phyloP scores from a whole-genome alignment of 2,329 filamentous ascomycete species.

The Botrytis medusae region DNA sequence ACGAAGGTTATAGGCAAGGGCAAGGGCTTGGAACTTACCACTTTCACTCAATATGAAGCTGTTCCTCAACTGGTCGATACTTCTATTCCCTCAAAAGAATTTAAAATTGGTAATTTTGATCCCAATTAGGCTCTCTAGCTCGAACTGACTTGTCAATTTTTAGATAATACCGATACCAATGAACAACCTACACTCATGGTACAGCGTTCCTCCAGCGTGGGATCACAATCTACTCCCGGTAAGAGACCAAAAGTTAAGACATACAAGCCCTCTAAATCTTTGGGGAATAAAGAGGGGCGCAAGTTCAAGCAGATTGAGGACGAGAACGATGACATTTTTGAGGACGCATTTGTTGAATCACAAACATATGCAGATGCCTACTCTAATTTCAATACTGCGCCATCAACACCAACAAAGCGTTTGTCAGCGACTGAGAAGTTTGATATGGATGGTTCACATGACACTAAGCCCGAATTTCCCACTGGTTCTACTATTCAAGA shows the following conservation, averaged over 20 bases:
- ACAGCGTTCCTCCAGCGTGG: background rate
- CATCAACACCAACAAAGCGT: constrained; percentile 8
- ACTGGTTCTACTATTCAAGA: constrained; percentile 14
- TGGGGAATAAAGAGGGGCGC: background rate
- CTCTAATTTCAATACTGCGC: constrained; percentile 11
- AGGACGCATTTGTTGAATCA: background rate
- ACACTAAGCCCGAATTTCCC: constrained; percentile 9
- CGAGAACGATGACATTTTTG: background rate
- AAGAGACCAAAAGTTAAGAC: constrained; percentile 2
- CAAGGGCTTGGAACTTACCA: constrained; percentile 2
- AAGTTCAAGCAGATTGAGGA: background rate
- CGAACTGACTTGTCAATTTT: background rate
- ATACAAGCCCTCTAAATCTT: background rate
- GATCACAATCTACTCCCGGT: background rate
- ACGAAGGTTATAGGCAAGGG: background rate
- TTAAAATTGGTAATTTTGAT: background rate
- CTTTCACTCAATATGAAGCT: constrained; percentile 5
- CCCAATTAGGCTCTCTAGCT: background rate
- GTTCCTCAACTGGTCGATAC: constrained; percentile 6
- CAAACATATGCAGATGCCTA: background rate
- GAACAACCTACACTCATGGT: background rate
- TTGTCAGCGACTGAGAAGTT: background rate
- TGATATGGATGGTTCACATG: constrained; percentile 18
- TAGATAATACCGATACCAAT: background rate
- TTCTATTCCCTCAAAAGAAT: background rate